Percentiles rank a stretch among this genome's conserved stretches.
These are phyloP conservation scores for Huntiella decipiens DNA, from an alignment of 2,329 filamentous ascomycete genomes.

Conservation along the genomic window DNA sequence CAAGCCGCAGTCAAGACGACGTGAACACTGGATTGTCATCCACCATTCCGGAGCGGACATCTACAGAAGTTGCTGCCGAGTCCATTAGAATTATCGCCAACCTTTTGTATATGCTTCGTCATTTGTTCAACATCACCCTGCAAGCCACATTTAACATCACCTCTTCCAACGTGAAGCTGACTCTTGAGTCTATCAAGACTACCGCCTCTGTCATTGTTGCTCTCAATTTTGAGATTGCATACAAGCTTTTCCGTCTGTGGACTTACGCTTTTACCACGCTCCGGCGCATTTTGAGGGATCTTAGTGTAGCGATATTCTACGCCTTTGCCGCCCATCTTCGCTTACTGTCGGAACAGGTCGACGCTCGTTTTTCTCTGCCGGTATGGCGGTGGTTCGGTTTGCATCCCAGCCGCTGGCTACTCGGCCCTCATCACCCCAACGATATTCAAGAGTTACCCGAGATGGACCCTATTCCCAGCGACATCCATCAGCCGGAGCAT, in stretches of 20 bases:
- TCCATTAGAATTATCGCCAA: constrained; percentile 6
- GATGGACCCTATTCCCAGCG: neutral
- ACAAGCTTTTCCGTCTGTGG: constrained; percentile 11
- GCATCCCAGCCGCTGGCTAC: constrained; percentile 7
- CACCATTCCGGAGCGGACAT: neutral
- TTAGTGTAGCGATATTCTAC: constrained; percentile 4
- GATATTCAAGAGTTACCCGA: constrained; percentile 10
- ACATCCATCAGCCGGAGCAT: neutral
- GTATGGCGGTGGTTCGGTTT: constrained; percentile 8
- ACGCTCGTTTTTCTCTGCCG: neutral
- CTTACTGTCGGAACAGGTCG: neutral
- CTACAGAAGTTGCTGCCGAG: constrained; percentile 3
- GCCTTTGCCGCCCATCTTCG: constrained; percentile 7
- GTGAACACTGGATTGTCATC: neutral
- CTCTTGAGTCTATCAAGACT: constrained; percentile 6
- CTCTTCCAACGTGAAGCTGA: constrained; percentile 10
- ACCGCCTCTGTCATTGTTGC: constrained; percentile 9
- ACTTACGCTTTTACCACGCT: constrained; percentile 9
- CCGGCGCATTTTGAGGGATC: constrained; percentile 9
- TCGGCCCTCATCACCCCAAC: constrained; percentile 10
- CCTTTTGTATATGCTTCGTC: constrained; percentile 7
- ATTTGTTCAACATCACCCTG: constrained; percentile 6
- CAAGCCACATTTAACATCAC: constrained; percentile 11
- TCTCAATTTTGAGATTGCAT: constrained; percentile 10
- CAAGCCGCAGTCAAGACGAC: neutral